Percentiles rank a stretch among this genome's conserved stretches.
Evolutionary conservation across 768 basidiomycete species (phyloP).

Genomic region (Hygrophoropsis aurantiaca): DNA sequence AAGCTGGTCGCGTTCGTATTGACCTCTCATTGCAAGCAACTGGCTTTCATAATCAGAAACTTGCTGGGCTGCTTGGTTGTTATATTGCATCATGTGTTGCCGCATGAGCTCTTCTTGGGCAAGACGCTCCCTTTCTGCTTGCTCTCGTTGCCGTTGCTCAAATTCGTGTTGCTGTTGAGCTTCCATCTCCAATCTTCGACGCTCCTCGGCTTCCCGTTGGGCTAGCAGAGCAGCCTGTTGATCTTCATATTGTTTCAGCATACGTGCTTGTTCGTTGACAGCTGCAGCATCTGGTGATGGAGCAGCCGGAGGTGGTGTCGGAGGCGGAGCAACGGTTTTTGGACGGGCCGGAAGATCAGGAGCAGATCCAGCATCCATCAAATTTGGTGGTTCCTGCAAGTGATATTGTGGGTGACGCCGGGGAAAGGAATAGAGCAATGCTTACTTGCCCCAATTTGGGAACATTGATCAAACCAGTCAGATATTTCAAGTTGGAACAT

Average conservation of each 20-base stretch:
- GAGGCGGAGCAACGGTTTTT: constrained; percentile 50
- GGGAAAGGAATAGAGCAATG: not conserved
- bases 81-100: constrained; percentile 79
- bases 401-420: constrained; percentile 1
- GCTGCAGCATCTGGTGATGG: constrained; percentile 69
- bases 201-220: constrained; percentile 82
- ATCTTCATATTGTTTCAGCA: constrained; percentile 95
- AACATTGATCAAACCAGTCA: constrained; percentile 97
- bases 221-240: constrained; percentile 88
- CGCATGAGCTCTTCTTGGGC: constrained; percentile 89
- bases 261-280: constrained; percentile 87
- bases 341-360: constrained; percentile 88
- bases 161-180: constrained; percentile 84
- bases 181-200: constrained; percentile 72
- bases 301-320: constrained; percentile 68
- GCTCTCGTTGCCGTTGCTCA: constrained; percentile 82
- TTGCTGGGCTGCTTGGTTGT: constrained; percentile 74
- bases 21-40: constrained; percentile 89
- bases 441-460: constrained; percentile 90
- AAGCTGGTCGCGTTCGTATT: constrained; percentile 97
- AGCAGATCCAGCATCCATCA: constrained; percentile 76
- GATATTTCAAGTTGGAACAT: constrained; percentile 96
- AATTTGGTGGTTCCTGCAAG: constrained; percentile 90
- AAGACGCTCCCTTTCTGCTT: constrained; percentile 82
- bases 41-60: constrained; percentile 85